Base-by-base conservation (phyloP, 73 alveolate species). In the Paramecium primaurelia region DNA sequence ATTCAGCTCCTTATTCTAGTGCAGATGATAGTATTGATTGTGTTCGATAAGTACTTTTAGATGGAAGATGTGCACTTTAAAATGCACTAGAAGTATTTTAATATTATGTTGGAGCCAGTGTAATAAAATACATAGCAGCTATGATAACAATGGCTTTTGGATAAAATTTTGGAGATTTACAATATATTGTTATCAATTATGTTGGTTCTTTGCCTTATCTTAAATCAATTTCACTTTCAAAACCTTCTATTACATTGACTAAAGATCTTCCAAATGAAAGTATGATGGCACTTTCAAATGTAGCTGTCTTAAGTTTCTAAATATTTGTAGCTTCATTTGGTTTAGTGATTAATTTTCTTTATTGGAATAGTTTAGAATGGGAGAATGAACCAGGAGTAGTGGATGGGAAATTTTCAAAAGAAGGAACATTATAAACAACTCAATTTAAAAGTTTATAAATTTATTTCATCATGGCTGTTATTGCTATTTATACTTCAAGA, bases 1-100 rank as follows among this genome's bases (percentile, higher is more conserved):
- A 44, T 34, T 71, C 94, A 22, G 94, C 94, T 44, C 94, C 94
- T 25, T 88, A 71, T 69, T 88, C 94, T 8, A 59, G 88, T 26
- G 51, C 77, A 38, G 91, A 88, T 68, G 94, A 71, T 9, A 71
- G 91, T 8, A 88, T 88, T 10, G 71, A 64, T 30, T 88, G 94
- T 69, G 91, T 88, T 40, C 45, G 73, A 45, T 20, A 37, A 6
- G 73, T 88, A 22, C 58, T 88, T 22, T 37, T 88, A 22, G 94
- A 88, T 71, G 94, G 94, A 26, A 71, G 94, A 88, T 54, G 85
- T 34, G 38, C 91, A 11, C 73, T 88, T 32, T 47, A 77, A 25
- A 88, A 88, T 71, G 73, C 86, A 3, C 20, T 40, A 20, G 94
- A 88, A 25, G 87, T 88, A 2, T 88, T 88, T 25, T 42, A 60